Conservation (phyloP, 1,284 basidiomycete species). For the Cutaneotrichosporon daszewskae region DNA sequence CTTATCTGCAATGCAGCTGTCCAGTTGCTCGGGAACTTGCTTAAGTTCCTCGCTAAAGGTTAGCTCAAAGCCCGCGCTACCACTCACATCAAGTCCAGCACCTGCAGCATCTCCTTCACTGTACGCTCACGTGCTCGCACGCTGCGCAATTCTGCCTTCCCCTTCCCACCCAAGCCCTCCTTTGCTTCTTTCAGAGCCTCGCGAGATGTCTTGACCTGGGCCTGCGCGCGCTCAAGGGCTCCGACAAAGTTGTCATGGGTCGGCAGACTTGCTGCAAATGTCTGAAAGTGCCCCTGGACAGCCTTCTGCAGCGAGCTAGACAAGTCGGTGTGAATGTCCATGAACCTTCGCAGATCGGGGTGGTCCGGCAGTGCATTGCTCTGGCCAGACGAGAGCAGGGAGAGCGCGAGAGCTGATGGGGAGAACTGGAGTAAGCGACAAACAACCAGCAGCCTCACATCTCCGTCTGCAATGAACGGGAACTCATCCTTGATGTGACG, state of each 20-base stretch:
- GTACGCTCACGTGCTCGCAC: conserved; percentile 75
- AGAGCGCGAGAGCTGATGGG: conserved; percentile 79
- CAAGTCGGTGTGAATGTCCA: conserved; percentile 35
- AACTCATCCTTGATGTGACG: conserved; percentile 81
- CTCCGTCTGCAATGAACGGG: conserved; percentile 78
- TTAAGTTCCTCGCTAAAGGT: conserved; percentile 76
- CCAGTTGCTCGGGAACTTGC: conserved; percentile 83
- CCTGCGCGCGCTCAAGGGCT: conserved; percentile 65
- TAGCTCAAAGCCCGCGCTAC: conserved; percentile 4
- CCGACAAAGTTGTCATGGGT: conserved; percentile 72
- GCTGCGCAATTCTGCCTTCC: conserved; percentile 70
- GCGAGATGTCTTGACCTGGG: conserved; percentile 66
- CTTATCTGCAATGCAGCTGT: conserved; percentile 93
- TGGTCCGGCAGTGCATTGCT: conserved; percentile 32
- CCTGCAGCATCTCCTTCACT: conserved; percentile 81
- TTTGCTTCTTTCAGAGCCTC: conserved; percentile 60
- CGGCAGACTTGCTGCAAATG: conserved; percentile 82
- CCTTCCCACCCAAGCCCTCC: conserved; percentile 42
- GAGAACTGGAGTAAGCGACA: conserved; percentile 64
- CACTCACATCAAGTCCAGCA: conserved; percentile 82
- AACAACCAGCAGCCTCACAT: conserved; percentile 54
- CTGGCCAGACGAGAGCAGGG: conserved; percentile 69
- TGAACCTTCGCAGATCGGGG: conserved; percentile 34
- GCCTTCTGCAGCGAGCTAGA: conserved; percentile 42
- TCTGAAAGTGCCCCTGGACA: conserved; percentile 72